Conservation (phyloP, 2,329 filamentous ascomycete species). For the Rhinocladiella similis region DNA sequence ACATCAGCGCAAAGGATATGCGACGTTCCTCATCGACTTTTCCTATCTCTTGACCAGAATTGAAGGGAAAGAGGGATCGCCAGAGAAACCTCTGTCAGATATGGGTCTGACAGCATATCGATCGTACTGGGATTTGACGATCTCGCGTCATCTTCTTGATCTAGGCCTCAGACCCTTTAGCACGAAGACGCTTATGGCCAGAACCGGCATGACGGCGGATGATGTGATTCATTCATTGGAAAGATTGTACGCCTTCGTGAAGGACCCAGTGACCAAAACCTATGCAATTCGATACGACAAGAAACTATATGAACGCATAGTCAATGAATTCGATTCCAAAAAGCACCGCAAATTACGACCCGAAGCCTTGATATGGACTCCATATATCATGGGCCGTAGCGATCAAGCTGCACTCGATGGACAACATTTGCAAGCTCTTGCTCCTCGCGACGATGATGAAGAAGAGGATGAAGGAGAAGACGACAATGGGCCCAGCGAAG, state of each 20-base stretch:
- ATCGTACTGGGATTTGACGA: conserved; percentile 90
- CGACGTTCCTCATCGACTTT: conserved; percentile 95
- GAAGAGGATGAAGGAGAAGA: conserved; percentile 34
- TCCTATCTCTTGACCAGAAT: conserved; percentile 94
- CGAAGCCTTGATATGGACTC: conserved; percentile 85
- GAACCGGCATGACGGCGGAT: conserved; percentile 93
- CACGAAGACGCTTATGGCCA: conserved; percentile 49
- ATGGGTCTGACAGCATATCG: conserved; percentile 97
- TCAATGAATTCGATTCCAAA: conserved; percentile 85
- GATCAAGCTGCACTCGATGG: conserved; percentile 82
- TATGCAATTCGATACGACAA: conserved; percentile 90
- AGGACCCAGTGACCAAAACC: conserved; percentile 81
- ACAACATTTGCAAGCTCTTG: conserved; percentile 81
- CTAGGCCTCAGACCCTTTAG: conserved; percentile 59
- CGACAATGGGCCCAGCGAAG: conserved; percentile 21
- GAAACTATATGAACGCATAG: conserved; percentile 81
- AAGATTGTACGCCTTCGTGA: conserved; percentile 81
- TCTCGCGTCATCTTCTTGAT: conserved; percentile 79
- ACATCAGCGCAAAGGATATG: conserved; percentile 95
- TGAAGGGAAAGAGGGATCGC: conserved; percentile 90
- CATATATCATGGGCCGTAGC: conserved; percentile 90
- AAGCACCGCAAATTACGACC: conserved; percentile 82
- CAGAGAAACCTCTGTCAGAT: conserved; percentile 94
- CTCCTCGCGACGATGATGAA: conserved; percentile 74
- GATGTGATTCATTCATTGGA: conserved; percentile 94